Evolutionary conservation across 331 rosid genomes (phyloP).

Genomic region (Malus hybrid): DNA sequence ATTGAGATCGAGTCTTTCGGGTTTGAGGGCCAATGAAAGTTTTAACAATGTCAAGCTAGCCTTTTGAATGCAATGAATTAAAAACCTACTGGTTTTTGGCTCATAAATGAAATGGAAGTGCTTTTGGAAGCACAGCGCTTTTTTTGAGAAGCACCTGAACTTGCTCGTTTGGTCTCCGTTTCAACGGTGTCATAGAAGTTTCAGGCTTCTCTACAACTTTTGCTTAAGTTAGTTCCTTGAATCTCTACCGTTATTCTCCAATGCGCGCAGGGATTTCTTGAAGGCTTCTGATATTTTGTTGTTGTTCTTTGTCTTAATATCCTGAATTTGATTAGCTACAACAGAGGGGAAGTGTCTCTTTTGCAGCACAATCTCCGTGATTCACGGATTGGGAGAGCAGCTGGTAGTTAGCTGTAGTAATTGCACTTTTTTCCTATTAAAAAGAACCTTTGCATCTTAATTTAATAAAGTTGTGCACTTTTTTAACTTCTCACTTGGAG

Average conservation of each 20-base stretch:
- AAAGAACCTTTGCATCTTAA: slow-evolving; percentile 24
- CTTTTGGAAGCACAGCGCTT: background rate
- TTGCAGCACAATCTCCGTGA: slow-evolving; percentile 60
- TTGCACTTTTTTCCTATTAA: slow-evolving; percentile 10
- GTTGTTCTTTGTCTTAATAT: background rate
- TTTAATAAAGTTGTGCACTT: slow-evolving; percentile 24
- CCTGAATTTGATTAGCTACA: slow-evolving; percentile 9
- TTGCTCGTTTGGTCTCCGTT: background rate
- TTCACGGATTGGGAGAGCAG: slow-evolving; percentile 64
- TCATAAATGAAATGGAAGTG: background rate
- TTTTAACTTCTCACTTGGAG: slow-evolving; percentile 12
- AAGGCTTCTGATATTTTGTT: background rate
- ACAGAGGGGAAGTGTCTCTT: background rate
- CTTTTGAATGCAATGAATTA: background rate
- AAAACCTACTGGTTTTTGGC: background rate
- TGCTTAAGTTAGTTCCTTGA: slow-evolving; percentile 16
- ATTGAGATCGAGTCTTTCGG: background rate
- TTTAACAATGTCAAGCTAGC: background rate
- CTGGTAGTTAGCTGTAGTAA: slow-evolving; percentile 53
- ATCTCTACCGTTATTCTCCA: background rate
- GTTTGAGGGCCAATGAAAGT: background rate
- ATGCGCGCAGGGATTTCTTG: background rate
- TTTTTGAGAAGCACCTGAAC: background rate
- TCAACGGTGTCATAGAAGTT: background rate
- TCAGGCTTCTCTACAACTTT: slow-evolving; percentile 4